Conservation (phyloP, 129 eudicot species). For the Deinandra increscens region DNA sequence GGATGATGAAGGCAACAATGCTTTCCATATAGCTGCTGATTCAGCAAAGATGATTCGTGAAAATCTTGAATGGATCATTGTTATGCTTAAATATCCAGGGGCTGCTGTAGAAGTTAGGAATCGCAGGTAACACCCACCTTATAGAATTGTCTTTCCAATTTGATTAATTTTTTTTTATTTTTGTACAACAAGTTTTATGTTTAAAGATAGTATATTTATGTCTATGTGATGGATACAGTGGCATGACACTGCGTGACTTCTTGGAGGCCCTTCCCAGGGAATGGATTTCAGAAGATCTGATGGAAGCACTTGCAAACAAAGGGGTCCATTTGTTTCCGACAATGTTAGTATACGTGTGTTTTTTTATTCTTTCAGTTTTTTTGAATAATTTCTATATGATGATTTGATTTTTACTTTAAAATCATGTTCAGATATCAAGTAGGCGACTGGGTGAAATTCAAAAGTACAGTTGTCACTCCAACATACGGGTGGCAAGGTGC, state of each 20-base stretch:
- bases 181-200: not conserved
- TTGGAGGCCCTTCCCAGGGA: constrained; percentile 98
- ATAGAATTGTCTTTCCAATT: not conserved
- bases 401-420: constrained; percentile 2
- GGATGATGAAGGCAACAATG: constrained; percentile 99
- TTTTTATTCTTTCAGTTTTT: not conserved
- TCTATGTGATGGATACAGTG: constrained; percentile 55
- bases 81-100: constrained; percentile 86
- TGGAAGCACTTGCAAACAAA: constrained; percentile 78
- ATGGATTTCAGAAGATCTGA: constrained; percentile 97
- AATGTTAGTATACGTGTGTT: constrained; percentile 44
- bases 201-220: constrained; percentile 6
- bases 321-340: constrained; percentile 90
- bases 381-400: constrained; percentile 7
- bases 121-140: constrained; percentile 63
- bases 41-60: constrained; percentile 95
- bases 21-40: constrained; percentile 98
- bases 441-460: constrained; percentile 96
- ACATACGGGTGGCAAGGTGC: constrained; percentile 97
- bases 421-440: constrained; percentile 66
- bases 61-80: constrained; percentile 83
- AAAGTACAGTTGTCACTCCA: constrained; percentile 63
- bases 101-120: constrained; percentile 87
- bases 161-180: not conserved
- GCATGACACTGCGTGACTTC: constrained; percentile 86